Evolutionary conservation across 1,284 basidiomycete species (phyloP), one percentile per base, ranked within the genome.

Genomic region (Baeospora myosura): DNA sequence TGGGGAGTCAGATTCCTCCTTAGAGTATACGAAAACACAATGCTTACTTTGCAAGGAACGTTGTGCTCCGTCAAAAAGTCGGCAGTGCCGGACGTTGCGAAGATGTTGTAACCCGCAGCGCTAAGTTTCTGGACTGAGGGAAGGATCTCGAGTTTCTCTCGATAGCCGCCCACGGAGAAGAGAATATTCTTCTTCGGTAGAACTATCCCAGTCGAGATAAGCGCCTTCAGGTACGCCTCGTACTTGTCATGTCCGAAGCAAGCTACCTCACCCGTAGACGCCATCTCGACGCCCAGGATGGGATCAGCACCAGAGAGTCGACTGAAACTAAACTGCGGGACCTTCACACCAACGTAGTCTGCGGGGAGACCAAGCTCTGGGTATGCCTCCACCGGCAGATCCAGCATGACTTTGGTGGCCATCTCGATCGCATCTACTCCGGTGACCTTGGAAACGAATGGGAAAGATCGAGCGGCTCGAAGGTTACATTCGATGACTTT

Each of bases 401-500:
- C 90, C 34, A 98, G 74, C 93, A 98, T 98, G 52, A 96, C 92
- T 62, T 96, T 96, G 42, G 96, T 98, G 20, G 95, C 95, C 77
- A 98, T 83, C 69, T 97, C 93, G 52, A 98, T 97, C 3, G 94
- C 94, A 59, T 98, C 94, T 52, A 97, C 76, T 25, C 93, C 93
- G 4, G 95, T 97, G 47, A 97, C 94, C 69, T 98, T 98, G 28
- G 91, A 95, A 33, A 98, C 95, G 72, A 98, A 98, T 42, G 96
- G 95, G 82, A 97, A 98, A 1, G 95, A 98, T 46, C 96, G 83
- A 21, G 95, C 94, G 2, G 96, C 96, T 48, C 95, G 91, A 29
- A 98, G 74, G 65, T 98, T 98, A 69, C 95, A 98, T 65, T 98
- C 95, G 61, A 98, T 98, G 55, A 98, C 95, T 76, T 98, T 97